A percentile compares a stretch with the other conserved stretches of the same genome.
These are phyloP conservation scores for Trematosphaeria pertusa DNA, from an alignment of 2,329 filamentous ascomycete genomes.

Conservation along the genomic window DNA sequence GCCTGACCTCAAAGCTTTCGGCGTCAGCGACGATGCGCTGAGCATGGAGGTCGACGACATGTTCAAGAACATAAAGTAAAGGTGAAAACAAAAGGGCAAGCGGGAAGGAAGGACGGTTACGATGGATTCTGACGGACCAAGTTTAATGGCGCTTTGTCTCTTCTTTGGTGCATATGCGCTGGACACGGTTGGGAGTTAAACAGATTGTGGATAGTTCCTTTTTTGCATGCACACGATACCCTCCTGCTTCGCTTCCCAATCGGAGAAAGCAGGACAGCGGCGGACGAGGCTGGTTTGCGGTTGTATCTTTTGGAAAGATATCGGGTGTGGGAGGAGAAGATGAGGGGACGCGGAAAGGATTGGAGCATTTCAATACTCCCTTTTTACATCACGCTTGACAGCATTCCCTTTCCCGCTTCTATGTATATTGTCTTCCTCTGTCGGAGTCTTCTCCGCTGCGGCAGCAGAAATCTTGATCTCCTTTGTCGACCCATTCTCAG, in stretches of 20 bases:
- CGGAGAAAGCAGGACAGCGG: constrained; percentile 32
- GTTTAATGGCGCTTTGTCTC: constrained; percentile 42
- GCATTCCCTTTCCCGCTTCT: constrained; percentile 25
- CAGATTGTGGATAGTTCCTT: constrained; percentile 40
- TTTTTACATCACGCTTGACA: constrained; percentile 20
- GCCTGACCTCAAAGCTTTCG: constrained; percentile 47
- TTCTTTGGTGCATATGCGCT: constrained; percentile 27
- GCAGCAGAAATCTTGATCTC: constrained; percentile 20
- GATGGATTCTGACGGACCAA: constrained; percentile 37
- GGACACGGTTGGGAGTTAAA: constrained; percentile 34
- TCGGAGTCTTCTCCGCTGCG: constrained; percentile 13
- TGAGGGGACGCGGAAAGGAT: constrained; percentile 18
- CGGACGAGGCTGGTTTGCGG: constrained; percentile 5
- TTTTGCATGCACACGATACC: constrained; percentile 49
- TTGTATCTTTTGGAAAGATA: constrained; percentile 13
- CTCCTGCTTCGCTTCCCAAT: too few species aligned
- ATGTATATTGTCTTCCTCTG: constrained; percentile 24
- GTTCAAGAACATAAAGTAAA: constrained; percentile 50
- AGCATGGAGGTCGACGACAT: constrained; percentile 47
- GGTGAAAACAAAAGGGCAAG: constrained; percentile 1
- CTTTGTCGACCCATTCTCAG: constrained; percentile 8
- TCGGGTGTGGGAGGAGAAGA: constrained; percentile 11
- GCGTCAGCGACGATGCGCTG: constrained; percentile 42
- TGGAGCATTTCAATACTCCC: constrained; percentile 17
- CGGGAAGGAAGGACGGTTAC: constrained; percentile 21